Evolutionary conservation across 2,329 filamentous ascomycete species (phyloP), one percentile per base, ranked within the genome.

Genomic region (Coniochaeta hoffmannii): DNA sequence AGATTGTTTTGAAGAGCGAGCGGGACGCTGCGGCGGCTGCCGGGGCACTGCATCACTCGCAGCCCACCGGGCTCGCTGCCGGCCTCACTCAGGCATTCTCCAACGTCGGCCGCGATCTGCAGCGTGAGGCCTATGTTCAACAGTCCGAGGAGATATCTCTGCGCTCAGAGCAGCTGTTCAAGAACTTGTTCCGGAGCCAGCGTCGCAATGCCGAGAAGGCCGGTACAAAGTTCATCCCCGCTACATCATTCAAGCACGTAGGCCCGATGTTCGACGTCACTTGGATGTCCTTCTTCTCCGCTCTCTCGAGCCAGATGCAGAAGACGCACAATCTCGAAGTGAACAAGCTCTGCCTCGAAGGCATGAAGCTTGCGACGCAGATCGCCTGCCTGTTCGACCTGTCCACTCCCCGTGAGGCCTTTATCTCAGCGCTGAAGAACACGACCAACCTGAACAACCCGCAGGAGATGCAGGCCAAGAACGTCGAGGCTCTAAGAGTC

Each of bases 231-330:
- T 99, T 94, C 70, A 95, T 99, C 55, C 89, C 90, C 1, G 94
- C 94, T 3, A 94, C 90, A 1, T 97, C 92, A 0, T 92, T 90
- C 68, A 93, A 90, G 64, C 94, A 99, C 69, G 89, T 97, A 52
- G 94, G 94, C 0, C 91, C 94, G 0, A 99, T 99, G 94, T 97
- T 99, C 66, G 92, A 96, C 64, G 91, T 96, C 24, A 95, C 91
- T 0, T 99, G 94, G 94, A 99, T 97, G 93, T 96, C 93, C 10
- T 95, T 97, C 70, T 88, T 99, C 65, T 97, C 93, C 5, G 92
- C 92, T 0, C 80, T 99, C 26, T 97, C 93, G 1, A 92, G 89
- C 53, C 89, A 95, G 62, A 92, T 94, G 68, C 94, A 97, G 64
- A 92, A 96, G 66, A 88, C 90, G 0, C 89, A 96, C 62, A 97